phyloP scores from a whole-genome alignment of 441 rosid species.

The Hypseocharis bilobata region DNA sequence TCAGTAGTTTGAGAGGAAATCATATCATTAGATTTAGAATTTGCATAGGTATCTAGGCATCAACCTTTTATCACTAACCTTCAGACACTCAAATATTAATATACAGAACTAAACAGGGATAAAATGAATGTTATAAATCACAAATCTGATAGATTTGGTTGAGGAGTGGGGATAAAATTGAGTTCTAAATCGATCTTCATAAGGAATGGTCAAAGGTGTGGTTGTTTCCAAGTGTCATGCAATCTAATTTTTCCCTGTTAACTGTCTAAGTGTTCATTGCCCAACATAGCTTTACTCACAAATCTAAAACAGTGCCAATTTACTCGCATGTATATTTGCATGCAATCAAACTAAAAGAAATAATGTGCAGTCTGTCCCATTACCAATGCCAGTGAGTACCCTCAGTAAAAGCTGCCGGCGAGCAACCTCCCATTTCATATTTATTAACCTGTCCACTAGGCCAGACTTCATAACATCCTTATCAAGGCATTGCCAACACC shows the following conservation, averaged over 20 bases:
- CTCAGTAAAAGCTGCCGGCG: slow-evolving; percentile 50
- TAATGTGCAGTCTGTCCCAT: slow-evolving; percentile 22
- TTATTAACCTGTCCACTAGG: slow-evolving; percentile 34
- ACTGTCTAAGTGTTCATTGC: not conserved
- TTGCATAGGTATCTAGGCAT: not conserved
- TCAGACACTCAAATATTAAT: not conserved
- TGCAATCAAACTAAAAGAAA: not conserved
- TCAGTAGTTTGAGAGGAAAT: not conserved
- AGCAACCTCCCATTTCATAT: slow-evolving; percentile 58
- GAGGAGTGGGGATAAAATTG: not conserved
- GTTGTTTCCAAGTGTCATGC: not conserved
- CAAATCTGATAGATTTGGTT: not conserved
- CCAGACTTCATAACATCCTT: slow-evolving; percentile 43
- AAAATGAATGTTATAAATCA: not conserved
- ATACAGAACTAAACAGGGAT: not conserved
- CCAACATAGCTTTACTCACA: not conserved
- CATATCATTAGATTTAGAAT: not conserved
- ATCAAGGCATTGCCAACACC: slow-evolving; percentile 52
- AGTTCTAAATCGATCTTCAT: not conserved
- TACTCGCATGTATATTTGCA: not conserved
- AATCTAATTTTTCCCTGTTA: not conserved
- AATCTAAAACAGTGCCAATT: not conserved
- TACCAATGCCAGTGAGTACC: slow-evolving; percentile 59
- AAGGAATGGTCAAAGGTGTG: not conserved
- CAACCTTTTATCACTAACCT: too few species aligned